Conservation (phyloP, 305 asterid genomes). For the Fraxinus baroniana region DNA sequence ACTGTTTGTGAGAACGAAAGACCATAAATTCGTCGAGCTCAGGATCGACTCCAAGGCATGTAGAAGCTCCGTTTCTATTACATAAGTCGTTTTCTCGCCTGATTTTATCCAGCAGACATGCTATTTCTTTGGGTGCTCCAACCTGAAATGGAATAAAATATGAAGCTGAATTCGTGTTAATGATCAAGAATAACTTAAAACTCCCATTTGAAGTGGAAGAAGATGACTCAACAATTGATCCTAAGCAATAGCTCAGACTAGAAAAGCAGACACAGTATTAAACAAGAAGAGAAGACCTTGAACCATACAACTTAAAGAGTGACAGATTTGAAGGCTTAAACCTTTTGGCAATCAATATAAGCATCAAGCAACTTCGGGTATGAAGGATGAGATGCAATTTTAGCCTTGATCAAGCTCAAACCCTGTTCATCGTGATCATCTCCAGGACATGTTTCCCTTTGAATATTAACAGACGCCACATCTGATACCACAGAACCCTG, state of each 20-base stretch:
- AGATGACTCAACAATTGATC: not conserved
- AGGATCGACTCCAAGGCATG: conserved; percentile 75
- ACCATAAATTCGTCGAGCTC: conserved; percentile 91
- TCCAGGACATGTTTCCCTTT: conserved; percentile 9
- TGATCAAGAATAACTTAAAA: not conserved
- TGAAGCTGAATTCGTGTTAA: not conserved
- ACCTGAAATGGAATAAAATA: conserved; percentile 38
- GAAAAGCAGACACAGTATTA: not conserved
- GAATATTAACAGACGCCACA: conserved; percentile 34
- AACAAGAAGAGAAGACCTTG: not conserved
- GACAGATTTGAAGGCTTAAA: conserved; percentile 16
- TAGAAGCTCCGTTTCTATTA: conserved; percentile 33
- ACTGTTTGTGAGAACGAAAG: conserved; percentile 24
- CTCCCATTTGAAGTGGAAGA: not conserved
- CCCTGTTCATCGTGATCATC: conserved; percentile 34
- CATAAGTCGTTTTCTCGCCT: conserved; percentile 44
- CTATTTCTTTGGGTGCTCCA: conserved; percentile 83
- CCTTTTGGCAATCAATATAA: conserved; percentile 91
- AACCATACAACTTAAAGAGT: not conserved
- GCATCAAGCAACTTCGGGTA: conserved; percentile 69
- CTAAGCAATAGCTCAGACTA: not conserved
- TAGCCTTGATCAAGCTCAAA: conserved; percentile 54
- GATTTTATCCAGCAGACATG: conserved; percentile 60
- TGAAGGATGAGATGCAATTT: conserved; percentile 74
- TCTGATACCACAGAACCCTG: conserved; percentile 41